Evolutionary conservation across 2,329 filamentous ascomycete genomes (phyloP), one percentile per base, ranked within the genome.

Genomic region (Aspergillus tubingensis): DNA sequence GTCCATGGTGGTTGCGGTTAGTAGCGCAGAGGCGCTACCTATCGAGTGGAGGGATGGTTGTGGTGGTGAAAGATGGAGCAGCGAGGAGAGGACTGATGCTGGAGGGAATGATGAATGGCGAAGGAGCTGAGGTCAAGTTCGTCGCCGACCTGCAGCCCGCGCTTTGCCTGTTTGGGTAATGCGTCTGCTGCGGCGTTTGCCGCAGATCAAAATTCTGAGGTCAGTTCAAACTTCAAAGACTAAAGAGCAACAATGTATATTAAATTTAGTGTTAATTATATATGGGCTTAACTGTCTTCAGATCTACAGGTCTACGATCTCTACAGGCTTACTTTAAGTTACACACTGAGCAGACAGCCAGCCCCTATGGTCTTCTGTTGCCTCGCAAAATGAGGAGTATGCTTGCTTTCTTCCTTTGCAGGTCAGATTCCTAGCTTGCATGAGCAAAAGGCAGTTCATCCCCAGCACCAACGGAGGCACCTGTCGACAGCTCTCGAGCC

Each of bases 1-100:
- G 55, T 79, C 76, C 77, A 79, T 79, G 57, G 39, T 70, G 68
- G 54, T 56, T 49, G 62, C 62, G 57, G 65, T 44, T 47, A 19
- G 25, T 19, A 27, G 53, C 52, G 52, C 25, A 8, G 53, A 44
- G 27, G 53, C 17, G 27, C 27, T 30, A 36, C 17, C 21, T 21
- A 15, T 47, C 15, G 23, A 25, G n/a, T 51, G 36, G 17, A 19
- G 30, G 13, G 19, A 23, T 13, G 48, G 51, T 41, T 32, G 39
- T 49, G 60, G 56, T 48, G 48, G 48, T 56, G 47, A 49, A 52
- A 39, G 23, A 50, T 58, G 50, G 21, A 38, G 25, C 38, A n/a
- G 49, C 51, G 47, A 56, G 17, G 39, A 32, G 59, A 38, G 38
- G 57, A 38, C 36, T 49, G 58, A 27, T 51, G 55, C 47, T 54